Base-by-base conservation (phyloP, 805 yeast species). In the Komagataella populi region DNA sequence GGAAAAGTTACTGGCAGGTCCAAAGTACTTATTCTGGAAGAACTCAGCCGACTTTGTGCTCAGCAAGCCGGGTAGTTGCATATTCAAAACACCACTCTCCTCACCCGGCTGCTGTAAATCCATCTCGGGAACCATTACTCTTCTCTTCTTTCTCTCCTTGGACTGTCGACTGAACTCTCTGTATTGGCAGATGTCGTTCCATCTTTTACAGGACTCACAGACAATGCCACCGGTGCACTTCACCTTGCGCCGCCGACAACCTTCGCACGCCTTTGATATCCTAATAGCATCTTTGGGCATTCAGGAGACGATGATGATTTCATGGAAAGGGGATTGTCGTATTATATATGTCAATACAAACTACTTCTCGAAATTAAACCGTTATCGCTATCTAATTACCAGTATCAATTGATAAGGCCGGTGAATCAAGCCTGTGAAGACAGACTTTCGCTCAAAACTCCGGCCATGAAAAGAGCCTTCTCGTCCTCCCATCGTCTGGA, bases 401-500 rank as follows among this genome's bases (percentile, higher is more conserved):
- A 20, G 20, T 30, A 30, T 30, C 39, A 10, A 30, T 30, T 30
- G 39, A 30, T 30, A 30, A 30, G 39, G 39, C 10, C 39, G 14
- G 14, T 30, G 10, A 30, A 30, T 30, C 39, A 30, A 30, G 39
- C 14, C 4, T 30, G 10, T 30, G 39, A 30, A 10, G 39, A 30
- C n/a, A 68, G 23, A 56, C 62, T 52, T 48, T 48, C 45, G 16
- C 46, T 44, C 14, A 63, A 56, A n/a, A 57, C 55, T 51, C 63
- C 60, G 50, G 68, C 63, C 54, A 74, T 58, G 5, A 64, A 70
- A 30, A 79, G 60, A 3, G 73, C 72, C 58, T 76, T 74, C 58
- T 82, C 87, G 58, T 82, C 87, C 54, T 80, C 74, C 51, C 73
- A 74, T 52, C 80, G 68, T 51, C 74, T 69, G 23, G 81, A 73